Percentiles rank a stretch among this genome's conserved stretches.
These are phyloP conservation scores for Verticillium nonalfalfae DNA, from an alignment of 2,329 filamentous ascomycete genomes.

Conservation along the genomic window DNA sequence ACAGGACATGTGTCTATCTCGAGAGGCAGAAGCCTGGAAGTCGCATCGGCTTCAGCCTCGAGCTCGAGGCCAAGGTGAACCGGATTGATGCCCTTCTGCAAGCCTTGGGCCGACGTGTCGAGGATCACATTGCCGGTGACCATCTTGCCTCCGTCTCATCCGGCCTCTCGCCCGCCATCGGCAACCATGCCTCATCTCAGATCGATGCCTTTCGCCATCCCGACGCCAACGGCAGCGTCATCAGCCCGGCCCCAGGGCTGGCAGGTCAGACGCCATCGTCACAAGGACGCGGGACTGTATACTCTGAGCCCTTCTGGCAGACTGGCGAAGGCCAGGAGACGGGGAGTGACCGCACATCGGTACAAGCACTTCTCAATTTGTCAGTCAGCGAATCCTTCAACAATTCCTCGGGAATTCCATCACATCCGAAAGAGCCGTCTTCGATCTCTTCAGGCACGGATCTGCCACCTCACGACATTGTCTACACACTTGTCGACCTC, in stretches of 20 bases:
- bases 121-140: conserved; percentile 32
- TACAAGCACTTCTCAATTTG: conserved; percentile 13
- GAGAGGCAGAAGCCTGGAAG: conserved; percentile 65
- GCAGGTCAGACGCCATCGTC: conserved; percentile 12
- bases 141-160: conserved; percentile 16
- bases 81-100: conserved; percentile 41
- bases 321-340: conserved; percentile 15
- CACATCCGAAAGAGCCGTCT: conserved; percentile 16
- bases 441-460: conserved; percentile 33
- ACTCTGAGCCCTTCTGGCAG: conserved; percentile 26
- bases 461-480: conserved; percentile 52
- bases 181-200: conserved; percentile 25
- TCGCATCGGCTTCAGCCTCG: conserved; percentile 54
- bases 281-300: conserved; percentile 30
- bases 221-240: conserved; percentile 13
- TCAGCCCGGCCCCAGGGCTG: conserved; percentile 10
- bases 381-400: conserved; percentile 8
- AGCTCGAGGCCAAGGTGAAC: conserved; percentile 50
- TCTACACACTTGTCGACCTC: conserved; percentile 53
- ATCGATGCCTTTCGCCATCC: conserved; percentile 16
- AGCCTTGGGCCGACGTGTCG: conserved; percentile 32
- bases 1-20: conserved; percentile 60
- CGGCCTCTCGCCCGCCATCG: conserved; percentile 25
- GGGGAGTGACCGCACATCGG: conserved; percentile 10
- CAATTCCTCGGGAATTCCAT: not conserved